phyloP scores from a whole-genome alignment of 2,329 filamentous ascomycete genomes.

The Calonectria ilicicola region DNA sequence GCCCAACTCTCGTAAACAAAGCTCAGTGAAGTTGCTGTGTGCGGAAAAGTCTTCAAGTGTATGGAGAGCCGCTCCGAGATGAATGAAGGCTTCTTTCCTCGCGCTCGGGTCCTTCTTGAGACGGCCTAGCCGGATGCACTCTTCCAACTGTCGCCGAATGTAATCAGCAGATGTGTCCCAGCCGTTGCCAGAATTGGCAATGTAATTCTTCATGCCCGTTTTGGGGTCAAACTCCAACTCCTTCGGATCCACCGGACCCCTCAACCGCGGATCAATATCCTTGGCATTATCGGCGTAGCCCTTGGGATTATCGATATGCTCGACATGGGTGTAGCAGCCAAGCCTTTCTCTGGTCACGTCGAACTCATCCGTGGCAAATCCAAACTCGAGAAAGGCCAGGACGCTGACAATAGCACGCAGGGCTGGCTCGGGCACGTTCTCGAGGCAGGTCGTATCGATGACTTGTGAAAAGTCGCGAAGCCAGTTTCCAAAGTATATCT shows the following conservation, averaged over 20 bases:
- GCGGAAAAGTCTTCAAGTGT: constrained; percentile 75
- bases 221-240: constrained; percentile 77
- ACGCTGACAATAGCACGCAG: constrained; percentile 46
- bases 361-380: constrained; percentile 83
- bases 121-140: constrained; percentile 76
- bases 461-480: constrained; percentile 83
- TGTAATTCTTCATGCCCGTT: constrained; percentile 97
- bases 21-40: constrained; percentile 82
- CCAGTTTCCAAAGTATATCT: constrained; percentile 52
- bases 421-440: constrained; percentile 44
- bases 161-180: constrained; percentile 91
- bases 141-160: constrained; percentile 75
- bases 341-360: constrained; percentile 83
- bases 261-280: constrained; percentile 73
- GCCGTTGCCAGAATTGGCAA: constrained; percentile 78
- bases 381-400: constrained; percentile 47
- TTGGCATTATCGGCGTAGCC: constrained; percentile 80
- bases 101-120: constrained; percentile 46
- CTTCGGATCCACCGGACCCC: constrained; percentile 52
- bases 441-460: constrained; percentile 69
- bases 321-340: constrained; percentile 81
- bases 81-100: constrained; percentile 44
- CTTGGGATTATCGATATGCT: constrained; percentile 79
- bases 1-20: constrained; percentile 77
- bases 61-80: constrained; percentile 77